phyloP scores from a whole-genome alignment of 1,284 basidiomycete species.

The Tilletia caries region DNA sequence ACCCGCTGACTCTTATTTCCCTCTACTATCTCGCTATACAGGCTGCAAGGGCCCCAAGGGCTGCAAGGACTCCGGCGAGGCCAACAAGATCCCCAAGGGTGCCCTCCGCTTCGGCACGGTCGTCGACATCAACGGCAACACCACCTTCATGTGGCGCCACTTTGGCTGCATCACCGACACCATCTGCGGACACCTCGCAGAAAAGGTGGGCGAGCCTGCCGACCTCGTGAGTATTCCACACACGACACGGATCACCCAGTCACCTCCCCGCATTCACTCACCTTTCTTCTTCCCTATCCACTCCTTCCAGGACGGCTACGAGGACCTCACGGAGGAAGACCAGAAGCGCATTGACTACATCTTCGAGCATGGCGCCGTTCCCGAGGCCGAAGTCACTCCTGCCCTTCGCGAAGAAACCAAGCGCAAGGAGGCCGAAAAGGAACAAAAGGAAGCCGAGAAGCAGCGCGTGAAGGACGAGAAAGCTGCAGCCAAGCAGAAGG shows the following conservation, averaged over 20 bases:
- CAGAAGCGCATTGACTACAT: not conserved
- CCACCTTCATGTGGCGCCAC: constrained; percentile 10
- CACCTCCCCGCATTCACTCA: not conserved
- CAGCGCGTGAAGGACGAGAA: not conserved
- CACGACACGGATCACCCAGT: not conserved
- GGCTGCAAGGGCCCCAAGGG: constrained; percentile 10
- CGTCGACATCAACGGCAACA: not conserved
- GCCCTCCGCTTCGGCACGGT: constrained; percentile 3
- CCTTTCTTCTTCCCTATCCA: not conserved
- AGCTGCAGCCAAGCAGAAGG: not conserved
- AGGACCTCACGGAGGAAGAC: constrained; percentile 5
- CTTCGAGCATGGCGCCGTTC: not conserved
- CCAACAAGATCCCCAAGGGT: constrained; percentile 8
- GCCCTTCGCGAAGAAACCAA: not conserved
- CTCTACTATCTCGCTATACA: not conserved
- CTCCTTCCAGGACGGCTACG: constrained; percentile 1
- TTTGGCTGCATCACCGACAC: constrained; percentile 3
- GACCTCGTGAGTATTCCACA: not conserved
- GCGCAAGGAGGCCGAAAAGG: constrained; percentile 8
- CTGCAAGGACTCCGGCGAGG: constrained; percentile 5
- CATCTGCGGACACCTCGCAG: not conserved
- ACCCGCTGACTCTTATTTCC: too few species aligned
- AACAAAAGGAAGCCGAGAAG: not conserved
- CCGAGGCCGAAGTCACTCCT: not conserved
- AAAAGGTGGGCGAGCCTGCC: not conserved